Base-by-base conservation (phyloP, 2,329 filamentous ascomycete genomes). In the Aspergillus sp. region DNA sequence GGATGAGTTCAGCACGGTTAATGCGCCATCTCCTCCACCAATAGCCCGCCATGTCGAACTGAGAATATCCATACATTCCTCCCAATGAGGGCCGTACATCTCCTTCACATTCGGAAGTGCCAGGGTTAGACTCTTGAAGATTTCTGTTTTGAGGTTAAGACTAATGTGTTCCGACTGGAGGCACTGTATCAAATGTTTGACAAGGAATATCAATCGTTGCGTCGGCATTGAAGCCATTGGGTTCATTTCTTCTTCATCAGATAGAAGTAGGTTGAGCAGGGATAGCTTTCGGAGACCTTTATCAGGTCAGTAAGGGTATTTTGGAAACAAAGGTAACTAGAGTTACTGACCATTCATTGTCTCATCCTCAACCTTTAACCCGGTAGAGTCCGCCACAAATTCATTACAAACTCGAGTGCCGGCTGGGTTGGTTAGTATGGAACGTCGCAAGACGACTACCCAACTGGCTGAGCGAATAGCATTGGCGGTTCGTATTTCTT, bases 51-150 rank as follows among this genome's bases (percentile, higher is more conserved):
- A 90, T 0, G 86, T 74, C 7, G 76, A 73, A 11, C 82, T 75
- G 59, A 88, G 83, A 50, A 86, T 83, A 34, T 83, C 79, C 17
- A 91, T 74, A 0, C 82, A 74, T 48, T 83, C 83, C 51, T 87
- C 83, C 95, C 95, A 99, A 69, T 96, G 90, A 0, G 89, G 85
- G 0, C 93, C 95, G 66, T 96, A 97, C 1, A 96, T 86, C 47
- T 92, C 89, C 58, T 86, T 84, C 65, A 97, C 88, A 41, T 83
- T 83, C 2, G 90, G 90, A 0, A 97, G 74, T 3, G 96, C 77
- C 3, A 79, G 75, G 2, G 74, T 70, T 49, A 88, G 66, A 5
- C 77, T 71, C 58, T 75, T 76, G 42, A 78, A 62, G 1, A 74
- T 71, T 60, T 80, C 77, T 1, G 76, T 68, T 56, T 67, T 70